Conservation (phyloP, 352 stramenopile genomes). For the Bremia lactucae region DNA sequence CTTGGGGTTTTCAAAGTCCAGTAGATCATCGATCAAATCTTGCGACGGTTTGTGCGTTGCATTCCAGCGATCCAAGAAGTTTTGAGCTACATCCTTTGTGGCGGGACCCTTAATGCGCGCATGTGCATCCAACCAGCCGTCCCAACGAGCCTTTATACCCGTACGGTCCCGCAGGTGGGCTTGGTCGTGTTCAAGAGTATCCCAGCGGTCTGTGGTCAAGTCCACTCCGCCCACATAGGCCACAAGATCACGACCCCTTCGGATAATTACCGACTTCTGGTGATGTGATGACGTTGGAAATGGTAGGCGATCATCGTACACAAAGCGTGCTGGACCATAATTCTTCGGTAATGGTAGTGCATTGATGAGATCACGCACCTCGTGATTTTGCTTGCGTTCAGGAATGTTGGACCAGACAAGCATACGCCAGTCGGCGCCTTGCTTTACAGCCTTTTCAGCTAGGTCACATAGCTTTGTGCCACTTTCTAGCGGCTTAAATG, state of each 20-base stretch:
- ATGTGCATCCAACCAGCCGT: slow-evolving; percentile 46
- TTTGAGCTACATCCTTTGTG: slow-evolving; percentile 37
- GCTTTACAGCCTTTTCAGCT: slow-evolving; percentile 21
- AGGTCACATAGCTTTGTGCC: slow-evolving; percentile 29
- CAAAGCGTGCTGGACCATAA: slow-evolving; percentile 9
- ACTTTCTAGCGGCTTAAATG: slow-evolving; percentile 30
- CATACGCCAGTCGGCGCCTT: slow-evolving; percentile 19
- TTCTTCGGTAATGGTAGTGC: slow-evolving; percentile 13
- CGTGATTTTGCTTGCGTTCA: slow-evolving; percentile 39
- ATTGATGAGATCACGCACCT: slow-evolving; percentile 49
- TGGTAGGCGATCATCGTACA: slow-evolving; percentile 44
- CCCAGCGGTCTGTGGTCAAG: slow-evolving; percentile 43
- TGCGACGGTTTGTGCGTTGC: slow-evolving; percentile 9
- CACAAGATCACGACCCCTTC: slow-evolving; percentile 18
- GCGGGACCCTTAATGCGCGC: slow-evolving; percentile 35
- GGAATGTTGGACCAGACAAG: slow-evolving; percentile 60
- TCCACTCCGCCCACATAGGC: slow-evolving; percentile 50
- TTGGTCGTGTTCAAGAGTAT: slow-evolving; percentile 39
- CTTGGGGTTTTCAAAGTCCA: slow-evolving; percentile 8
- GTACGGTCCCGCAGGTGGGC: slow-evolving; percentile 19
- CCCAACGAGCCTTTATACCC: slow-evolving; percentile 18
- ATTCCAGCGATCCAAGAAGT: slow-evolving; percentile 50
- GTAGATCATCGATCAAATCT: slow-evolving; percentile 11
- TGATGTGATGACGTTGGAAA: slow-evolving; percentile 26
- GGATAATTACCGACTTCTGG: slow-evolving; percentile 36